These are phyloP conservation scores for Aaosphaeria pasadenensis DNA, from an alignment of 2,329 filamentous ascomycete genomes.

Conservation along the genomic window DNA sequence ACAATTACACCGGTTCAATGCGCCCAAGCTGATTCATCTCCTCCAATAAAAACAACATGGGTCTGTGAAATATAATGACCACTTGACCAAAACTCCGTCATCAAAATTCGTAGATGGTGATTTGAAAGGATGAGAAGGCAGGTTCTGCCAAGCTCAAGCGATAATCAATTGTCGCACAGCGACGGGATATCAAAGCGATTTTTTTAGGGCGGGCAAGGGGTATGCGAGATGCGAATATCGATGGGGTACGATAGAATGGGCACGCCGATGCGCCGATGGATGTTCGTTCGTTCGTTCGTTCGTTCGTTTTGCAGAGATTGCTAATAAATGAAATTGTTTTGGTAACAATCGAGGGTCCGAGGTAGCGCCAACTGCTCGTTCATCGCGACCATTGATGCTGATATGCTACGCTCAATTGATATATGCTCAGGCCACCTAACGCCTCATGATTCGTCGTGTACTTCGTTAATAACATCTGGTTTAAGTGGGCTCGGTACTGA, in stretches of 20 bases:
- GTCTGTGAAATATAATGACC: conserved; percentile 5
- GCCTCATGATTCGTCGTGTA: conserved; percentile 37
- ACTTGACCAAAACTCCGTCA: conserved; percentile 14
- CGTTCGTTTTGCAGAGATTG: conserved; percentile 1
- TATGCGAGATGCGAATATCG: too few species aligned
- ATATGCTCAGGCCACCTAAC: conserved; percentile 8
- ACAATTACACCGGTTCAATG: neutral
- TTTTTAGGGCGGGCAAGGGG: too few species aligned
- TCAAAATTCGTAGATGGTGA: conserved; percentile 14
- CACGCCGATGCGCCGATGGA: too few species aligned
- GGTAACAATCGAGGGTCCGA: neutral
- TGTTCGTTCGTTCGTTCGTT: too few species aligned
- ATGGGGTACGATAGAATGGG: too few species aligned
- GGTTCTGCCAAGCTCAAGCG: conserved; percentile 11
- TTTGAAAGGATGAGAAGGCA: conserved; percentile 7
- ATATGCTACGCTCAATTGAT: conserved; percentile 21
- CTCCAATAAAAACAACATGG: conserved; percentile 9
- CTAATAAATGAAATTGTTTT: conserved; percentile 6
- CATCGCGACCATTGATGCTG: conserved; percentile 12
- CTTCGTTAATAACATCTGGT: conserved; percentile 37
- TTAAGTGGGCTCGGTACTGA: conserved; percentile 24
- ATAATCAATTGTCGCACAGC: conserved; percentile 7
- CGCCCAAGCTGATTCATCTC: conserved; percentile 7
- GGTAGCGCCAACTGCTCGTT: too few species aligned
- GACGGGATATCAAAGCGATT: neutral